Base-by-base conservation (phyloP, 2,329 filamentous ascomycete genomes). In the Coniochaeta ligniaria region DNA sequence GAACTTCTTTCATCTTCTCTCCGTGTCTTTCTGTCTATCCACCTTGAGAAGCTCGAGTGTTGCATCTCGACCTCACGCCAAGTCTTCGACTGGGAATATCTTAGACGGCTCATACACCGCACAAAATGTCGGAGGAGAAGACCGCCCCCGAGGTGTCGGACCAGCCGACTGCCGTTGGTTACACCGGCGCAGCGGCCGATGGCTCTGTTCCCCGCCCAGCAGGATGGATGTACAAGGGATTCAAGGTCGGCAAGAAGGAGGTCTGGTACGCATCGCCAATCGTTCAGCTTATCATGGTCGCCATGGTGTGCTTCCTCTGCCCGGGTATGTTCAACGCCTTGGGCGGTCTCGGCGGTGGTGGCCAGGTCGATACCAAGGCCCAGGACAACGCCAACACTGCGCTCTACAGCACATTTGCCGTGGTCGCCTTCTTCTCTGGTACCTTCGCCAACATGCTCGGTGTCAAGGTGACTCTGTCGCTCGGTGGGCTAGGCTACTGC, bases 371-470 rank as follows among this genome's bases (percentile, higher is more conserved):
- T 66, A 60, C 74, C 7, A 78, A 75, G 31, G 83, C 72, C 41
- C 69, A 73, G 80, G 87, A 88, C 73, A 81, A 86, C 41, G 66
- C 61, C 24, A 74, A 72, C 61, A 75, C 72, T 20, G 77, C 78
- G 7, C 72, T 80, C 11, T 80, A 80, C 65, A 74, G 73, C n/a
- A 76, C 78, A 41, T 81, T 81, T 60, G 75, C 84, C 43, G 76
- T 83, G 57, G 79, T 85, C 35, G 88, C 85, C 63, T 83, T 90
- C 73, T 80, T 88, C 69, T 87, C 88, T 66, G 87, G 87, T 60
- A 92, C 88, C 60, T 81, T 91, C 68, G 86, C 87, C 73, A 92
- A 92, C 75, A 82, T 82, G 65, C 76, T 91, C 54, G 89, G 89
- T 60, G 81, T 91, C 62, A 84, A 83, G 67, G 70, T 80, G 54